phyloP scores from a whole-genome alignment of 1,139 yeast genomes.

The Debaryomyces sp. region DNA sequence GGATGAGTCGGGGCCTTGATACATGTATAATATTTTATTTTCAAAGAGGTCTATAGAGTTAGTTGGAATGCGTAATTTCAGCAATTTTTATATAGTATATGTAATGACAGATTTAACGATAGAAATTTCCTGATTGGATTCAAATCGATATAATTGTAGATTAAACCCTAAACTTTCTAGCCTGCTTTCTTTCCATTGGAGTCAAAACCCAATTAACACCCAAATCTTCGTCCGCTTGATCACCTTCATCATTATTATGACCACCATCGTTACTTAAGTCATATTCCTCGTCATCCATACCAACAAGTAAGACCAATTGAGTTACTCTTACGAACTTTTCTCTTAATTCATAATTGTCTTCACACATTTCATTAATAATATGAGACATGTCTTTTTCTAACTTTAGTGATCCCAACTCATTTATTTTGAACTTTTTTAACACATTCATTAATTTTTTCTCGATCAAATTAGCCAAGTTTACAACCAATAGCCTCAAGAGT shows the following conservation, averaged over 20 bases:
- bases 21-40: background rate
- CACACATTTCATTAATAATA: slow-evolving; percentile 66
- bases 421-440: slow-evolving; percentile 59
- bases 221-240: slow-evolving; percentile 39
- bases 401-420: slow-evolving; percentile 81
- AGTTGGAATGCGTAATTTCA: background rate
- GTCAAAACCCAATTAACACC: slow-evolving; percentile 81
- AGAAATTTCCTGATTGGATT: background rate
- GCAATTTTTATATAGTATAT: background rate
- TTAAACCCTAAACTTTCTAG: slow-evolving; percentile 50
- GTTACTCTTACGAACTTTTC: slow-evolving; percentile 81
- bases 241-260: slow-evolving; percentile 27
- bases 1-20: background rate
- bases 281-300: slow-evolving; percentile 81
- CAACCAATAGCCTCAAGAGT: slow-evolving; percentile 55
- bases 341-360: slow-evolving; percentile 67
- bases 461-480: slow-evolving; percentile 52
- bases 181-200: slow-evolving; percentile 68
- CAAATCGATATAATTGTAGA: background rate
- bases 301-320: slow-evolving; percentile 78
- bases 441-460: slow-evolving; percentile 72
- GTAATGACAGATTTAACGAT: slow-evolving; percentile 4
- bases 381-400: slow-evolving; percentile 82
- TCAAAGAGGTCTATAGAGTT: slow-evolving; percentile 1
- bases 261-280: slow-evolving; percentile 37